Conservation (phyloP, 306 rosid genomes). For the Spatholobus suberectus region DNA sequence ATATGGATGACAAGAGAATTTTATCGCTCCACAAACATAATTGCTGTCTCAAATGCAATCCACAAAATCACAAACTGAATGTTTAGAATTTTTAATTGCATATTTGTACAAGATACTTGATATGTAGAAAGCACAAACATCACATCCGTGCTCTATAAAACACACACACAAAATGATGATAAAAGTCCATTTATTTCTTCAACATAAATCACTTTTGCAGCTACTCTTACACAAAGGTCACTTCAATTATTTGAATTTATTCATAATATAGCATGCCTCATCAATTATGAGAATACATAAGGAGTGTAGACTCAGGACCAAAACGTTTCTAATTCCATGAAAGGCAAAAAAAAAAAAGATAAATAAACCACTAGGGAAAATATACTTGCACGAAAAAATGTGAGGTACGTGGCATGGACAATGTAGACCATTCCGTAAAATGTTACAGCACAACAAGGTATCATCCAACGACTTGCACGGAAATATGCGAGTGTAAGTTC, state of each 20-base stretch:
- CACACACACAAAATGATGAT: background rate
- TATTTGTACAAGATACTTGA: conserved; percentile 10
- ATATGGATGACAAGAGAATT: conserved; percentile 18
- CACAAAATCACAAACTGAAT: conserved; percentile 6
- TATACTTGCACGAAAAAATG: background rate
- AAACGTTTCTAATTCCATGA: conserved; percentile 20
- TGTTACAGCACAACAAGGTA: background rate
- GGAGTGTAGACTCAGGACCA: background rate
- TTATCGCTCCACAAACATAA: conserved; percentile 4
- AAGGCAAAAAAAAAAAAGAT: conserved; percentile 10
- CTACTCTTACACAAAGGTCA: background rate
- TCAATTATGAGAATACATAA: background rate
- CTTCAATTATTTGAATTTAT: conserved; percentile 21
- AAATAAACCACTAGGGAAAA: background rate
- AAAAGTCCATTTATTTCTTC: conserved; percentile 21
- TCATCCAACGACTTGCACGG: background rate
- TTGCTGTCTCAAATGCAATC: conserved; percentile 15
- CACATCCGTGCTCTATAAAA: conserved; percentile 16
- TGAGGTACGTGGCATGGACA: background rate
- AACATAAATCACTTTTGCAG: background rate
- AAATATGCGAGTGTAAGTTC: background rate
- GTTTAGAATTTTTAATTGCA: background rate
- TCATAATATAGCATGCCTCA: conserved; percentile 9
- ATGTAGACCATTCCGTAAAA: conserved; percentile 7
- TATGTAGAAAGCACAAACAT: background rate